phyloP scores from a whole-genome alignment of 1,284 basidiomycete genomes.

The Wallemia ichthyophaga region DNA sequence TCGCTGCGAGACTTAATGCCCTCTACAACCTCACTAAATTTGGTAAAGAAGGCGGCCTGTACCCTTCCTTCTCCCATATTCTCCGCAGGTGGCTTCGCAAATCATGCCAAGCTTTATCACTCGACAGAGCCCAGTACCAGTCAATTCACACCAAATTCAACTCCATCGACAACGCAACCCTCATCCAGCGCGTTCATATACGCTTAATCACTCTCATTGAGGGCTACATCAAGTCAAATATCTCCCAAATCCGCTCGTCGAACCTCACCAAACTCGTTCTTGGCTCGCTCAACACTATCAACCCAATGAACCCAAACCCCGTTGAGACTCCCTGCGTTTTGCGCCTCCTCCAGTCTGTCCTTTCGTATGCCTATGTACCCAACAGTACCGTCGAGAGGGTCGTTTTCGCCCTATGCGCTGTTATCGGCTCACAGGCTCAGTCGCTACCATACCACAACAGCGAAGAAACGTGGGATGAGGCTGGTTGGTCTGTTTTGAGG shows the following conservation, averaged over 20 bases:
- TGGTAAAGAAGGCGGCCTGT: neutral
- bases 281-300: neutral
- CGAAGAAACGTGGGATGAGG: neutral
- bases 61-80: neutral
- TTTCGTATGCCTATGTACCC: neutral
- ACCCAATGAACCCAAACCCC: neutral
- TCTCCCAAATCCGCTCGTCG: neutral
- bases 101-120: neutral
- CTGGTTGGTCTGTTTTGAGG: neutral
- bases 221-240: constrained; percentile 1
- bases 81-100: neutral
- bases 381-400: neutral
- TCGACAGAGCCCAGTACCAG: neutral
- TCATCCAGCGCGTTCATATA: neutral
- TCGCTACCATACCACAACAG: neutral
- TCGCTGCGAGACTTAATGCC: neutral
- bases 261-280: neutral
- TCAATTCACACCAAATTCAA: neutral
- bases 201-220: neutral
- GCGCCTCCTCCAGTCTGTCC: neutral
- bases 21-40: neutral
- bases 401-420: neutral
- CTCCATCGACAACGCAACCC: neutral
- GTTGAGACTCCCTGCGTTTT: neutral
- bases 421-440: neutral